phyloP scores from a whole-genome alignment of 2,329 filamentous ascomycete genomes.

The Cladophialophora immunda region DNA sequence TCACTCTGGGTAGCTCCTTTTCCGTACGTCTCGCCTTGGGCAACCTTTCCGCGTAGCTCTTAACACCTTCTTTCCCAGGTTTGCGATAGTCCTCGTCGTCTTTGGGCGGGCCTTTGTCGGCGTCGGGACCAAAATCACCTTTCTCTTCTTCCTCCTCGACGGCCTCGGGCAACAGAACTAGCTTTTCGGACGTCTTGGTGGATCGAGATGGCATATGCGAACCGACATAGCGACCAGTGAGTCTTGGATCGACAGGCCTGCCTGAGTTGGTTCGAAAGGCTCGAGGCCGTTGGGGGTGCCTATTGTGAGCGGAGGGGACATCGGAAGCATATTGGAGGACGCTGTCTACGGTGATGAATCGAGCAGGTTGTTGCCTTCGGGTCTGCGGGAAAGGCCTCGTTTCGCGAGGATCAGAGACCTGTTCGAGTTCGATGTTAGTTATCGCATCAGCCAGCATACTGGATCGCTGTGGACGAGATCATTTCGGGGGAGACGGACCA shows the following conservation, averaged over 20 bases:
- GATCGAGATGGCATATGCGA: conserved; percentile 80
- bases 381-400: conserved; percentile 41
- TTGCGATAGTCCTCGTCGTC: conserved; percentile 69
- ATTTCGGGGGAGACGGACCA: conserved; percentile 53
- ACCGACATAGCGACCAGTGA: conserved; percentile 64
- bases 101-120: conserved; percentile 59
- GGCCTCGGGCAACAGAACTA: conserved; percentile 92
- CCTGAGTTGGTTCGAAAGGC: conserved; percentile 50
- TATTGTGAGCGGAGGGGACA: conserved; percentile 91
- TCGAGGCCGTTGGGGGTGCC: conserved; percentile 66
- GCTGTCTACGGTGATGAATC: conserved; percentile 89
- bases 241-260: conserved; percentile 60
- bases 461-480: neutral
- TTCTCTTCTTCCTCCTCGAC: conserved; percentile 64
- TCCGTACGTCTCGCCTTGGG: conserved; percentile 88
- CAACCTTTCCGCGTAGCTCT: conserved; percentile 92
- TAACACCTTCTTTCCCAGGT: conserved; percentile 68
- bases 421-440: conserved; percentile 31
- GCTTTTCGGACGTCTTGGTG: conserved; percentile 93
- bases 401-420: conserved; percentile 38
- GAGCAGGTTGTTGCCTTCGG: conserved; percentile 62
- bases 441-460: conserved; percentile 32
- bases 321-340: conserved; percentile 93
- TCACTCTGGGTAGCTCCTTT: conserved; percentile 81
- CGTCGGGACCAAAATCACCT: conserved; percentile 61